Base-by-base conservation (phyloP, 2,329 filamentous ascomycete genomes). In the Dothideomycetes sp. region DNA sequence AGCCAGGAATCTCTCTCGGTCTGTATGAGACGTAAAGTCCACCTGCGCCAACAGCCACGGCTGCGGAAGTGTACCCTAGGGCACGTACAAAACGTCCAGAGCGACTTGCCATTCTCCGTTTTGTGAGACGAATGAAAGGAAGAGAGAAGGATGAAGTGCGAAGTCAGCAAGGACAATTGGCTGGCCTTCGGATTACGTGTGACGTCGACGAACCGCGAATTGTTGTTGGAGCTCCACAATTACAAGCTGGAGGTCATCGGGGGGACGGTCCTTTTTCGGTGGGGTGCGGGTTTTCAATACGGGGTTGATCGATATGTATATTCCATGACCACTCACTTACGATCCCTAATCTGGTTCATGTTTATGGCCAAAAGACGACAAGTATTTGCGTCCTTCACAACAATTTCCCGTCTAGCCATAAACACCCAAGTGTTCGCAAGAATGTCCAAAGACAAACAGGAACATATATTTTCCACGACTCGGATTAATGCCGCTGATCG, bases 1-100 rank as follows among this genome's bases (percentile, higher is more conserved):
- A 72, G 37, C 81, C 81, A 34, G 81, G 81, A 44, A 86, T 81
- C 56, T 82, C 77, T 52, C 79, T 73, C 10, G 81, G 81, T 29
- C 80, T 75, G 60, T 83, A 82, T 47, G 72, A 66, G 45, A 75
- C 62, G 60, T 80, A 81, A 43, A 80, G 66, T 33, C 69, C 65
- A 41, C 70, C 70, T 38, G 69, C 72, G 48, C 70, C 71, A 38
- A 68, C 65, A 27, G 65, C 64, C 42, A 68, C 65, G 16, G 70
- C 74, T 38, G 66, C 71, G 31, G 72, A 65, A 37, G 72, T 71
- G 59, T 79, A 79, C 19, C 77, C 68, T 45, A 78, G 58, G 36
- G 72, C 72, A 55, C 68, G 70, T 49, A 79, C 52, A 45, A 78
- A 36, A 19, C 41, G 41, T 31, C 33, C 30, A 9, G 41, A 43